These are phyloP conservation scores for Echium plantagineum DNA, from an alignment of 257 asterid species.

Conservation along the genomic window DNA sequence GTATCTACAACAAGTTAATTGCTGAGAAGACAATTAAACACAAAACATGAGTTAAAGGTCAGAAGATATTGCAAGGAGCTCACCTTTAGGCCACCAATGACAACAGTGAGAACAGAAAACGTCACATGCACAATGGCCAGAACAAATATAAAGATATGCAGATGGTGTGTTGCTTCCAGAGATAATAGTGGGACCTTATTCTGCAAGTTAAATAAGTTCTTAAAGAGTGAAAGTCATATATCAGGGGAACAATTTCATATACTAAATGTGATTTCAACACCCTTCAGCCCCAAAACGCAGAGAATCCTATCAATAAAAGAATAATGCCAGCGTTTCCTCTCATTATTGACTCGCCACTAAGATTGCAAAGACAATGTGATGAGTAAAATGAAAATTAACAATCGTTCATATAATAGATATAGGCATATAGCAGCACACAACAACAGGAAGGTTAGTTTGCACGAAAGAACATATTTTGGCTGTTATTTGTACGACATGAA, in stretches of 20 bases:
- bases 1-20: conserved; percentile 38
- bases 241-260: neutral
- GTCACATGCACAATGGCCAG: conserved; percentile 57
- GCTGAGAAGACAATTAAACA: neutral
- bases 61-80: neutral
- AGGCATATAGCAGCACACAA: no score
- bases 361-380: no score
- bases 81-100: conserved; percentile 60
- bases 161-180: conserved; percentile 52
- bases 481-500: neutral
- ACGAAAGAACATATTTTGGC: neutral
- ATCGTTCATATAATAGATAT: no score
- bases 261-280: no score
- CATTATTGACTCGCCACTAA: neutral
- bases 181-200: conserved; percentile 49
- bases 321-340: neutral
- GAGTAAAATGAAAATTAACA: no score
- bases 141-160: conserved; percentile 70
- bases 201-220: conserved; percentile 22
- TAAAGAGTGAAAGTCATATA: neutral
- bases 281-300: neutral
- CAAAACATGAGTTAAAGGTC: neutral
- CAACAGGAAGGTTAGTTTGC: neutral
- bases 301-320: neutral
- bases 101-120: conserved; percentile 50